These are phyloP conservation scores for Telopea speciosissima DNA, from an alignment of 177 flowering plant genomes.

Conservation along the genomic window DNA sequence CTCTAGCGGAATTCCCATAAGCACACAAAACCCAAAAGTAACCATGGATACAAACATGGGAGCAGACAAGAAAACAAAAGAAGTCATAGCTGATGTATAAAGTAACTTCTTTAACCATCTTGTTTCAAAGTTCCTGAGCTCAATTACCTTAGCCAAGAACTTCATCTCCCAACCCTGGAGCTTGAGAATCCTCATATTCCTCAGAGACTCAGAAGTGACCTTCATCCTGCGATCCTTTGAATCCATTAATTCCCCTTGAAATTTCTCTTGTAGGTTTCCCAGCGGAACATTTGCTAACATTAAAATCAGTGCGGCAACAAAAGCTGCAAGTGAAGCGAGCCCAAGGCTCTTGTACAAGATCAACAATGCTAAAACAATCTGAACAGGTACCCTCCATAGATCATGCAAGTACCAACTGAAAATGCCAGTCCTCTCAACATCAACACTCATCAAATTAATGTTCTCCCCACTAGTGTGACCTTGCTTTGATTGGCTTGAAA, in stretches of 20 bases:
- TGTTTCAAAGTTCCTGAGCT: slow-evolving; percentile 26
- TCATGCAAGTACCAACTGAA: slow-evolving; percentile 34
- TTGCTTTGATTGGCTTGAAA: too few relatives aligned
- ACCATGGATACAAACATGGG: too few relatives aligned
- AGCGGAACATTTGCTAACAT: slow-evolving; percentile 33
- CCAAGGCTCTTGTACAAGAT: slow-evolving; percentile 33
- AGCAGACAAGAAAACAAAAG: too few relatives aligned
- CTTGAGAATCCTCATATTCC: slow-evolving; percentile 38
- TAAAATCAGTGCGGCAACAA: slow-evolving; percentile 23
- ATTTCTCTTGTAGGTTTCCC: slow-evolving; percentile 25
- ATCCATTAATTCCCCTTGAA: slow-evolving; percentile 30
- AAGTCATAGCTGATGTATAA: slow-evolving; percentile 24
- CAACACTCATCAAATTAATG: slow-evolving; percentile 22
- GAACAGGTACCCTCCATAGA: slow-evolving; percentile 26
- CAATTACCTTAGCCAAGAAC: slow-evolving; percentile 32
- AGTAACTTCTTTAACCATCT: slow-evolving; percentile 28
- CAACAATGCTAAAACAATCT: slow-evolving; percentile 25
- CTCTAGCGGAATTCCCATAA: slow-evolving; percentile 49
- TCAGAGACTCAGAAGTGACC: slow-evolving; percentile 26
- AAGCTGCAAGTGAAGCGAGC: slow-evolving; percentile 27
- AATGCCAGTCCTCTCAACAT: slow-evolving; percentile 27
- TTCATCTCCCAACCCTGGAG: slow-evolving; percentile 46
- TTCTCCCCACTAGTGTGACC: too few relatives aligned
- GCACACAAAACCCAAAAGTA: too few relatives aligned
- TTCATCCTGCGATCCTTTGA: slow-evolving; percentile 36